Base-by-base conservation (phyloP, 2,329 filamentous ascomycete genomes). In the Teratosphaeriaceae sp. region DNA sequence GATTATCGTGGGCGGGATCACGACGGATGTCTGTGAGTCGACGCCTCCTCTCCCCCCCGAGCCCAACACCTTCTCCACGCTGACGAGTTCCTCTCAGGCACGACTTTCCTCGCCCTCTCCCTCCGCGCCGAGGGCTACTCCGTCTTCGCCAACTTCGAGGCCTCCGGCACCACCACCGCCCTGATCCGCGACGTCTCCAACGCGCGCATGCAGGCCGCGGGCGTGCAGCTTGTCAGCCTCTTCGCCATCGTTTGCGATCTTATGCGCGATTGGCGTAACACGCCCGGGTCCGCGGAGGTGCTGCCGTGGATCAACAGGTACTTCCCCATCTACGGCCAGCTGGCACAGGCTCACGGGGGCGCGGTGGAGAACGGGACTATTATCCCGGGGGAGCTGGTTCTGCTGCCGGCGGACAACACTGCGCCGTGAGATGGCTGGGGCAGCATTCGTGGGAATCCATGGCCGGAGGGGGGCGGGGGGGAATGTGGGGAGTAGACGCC, bases 91-190 rank as follows among this genome's bases (percentile, higher is more conserved):
- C 24, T 27, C 24, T 8, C 24, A 70, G 72, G 74, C 72, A 85
- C 81, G 18, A 71, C 83, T 0, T 88, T 88, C 69, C 72, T 85
- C 5, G 80, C 84, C 0, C 72, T 88, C n/a, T 83, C 81, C 1
- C 76, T 88, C 3, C 72, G 80, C 26, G 75, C 79, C 12, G 82
- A 78, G 31, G 84, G 84, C 20, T 88, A 86, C 68, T 75, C 76
- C 27, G 84, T 88, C 45, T 87, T 75, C 68, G 82, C 81, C 53
- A 85, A 86, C 64, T 74, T 80, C 40, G 84, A 88, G 54, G 83
- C 80, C 2, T 80, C 75, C 0, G 84, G 82, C 1, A 87, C 84
- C 1, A 79, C 79, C 16, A 77, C 74, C 2, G 58, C 67, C 29
- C 71, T 82, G 34, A 71, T 83, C 45, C 73, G 79, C 5, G 77